Evolutionary conservation across 139 green algal species (phyloP).

Genomic region (Mychonastes homosphaera): DNA sequence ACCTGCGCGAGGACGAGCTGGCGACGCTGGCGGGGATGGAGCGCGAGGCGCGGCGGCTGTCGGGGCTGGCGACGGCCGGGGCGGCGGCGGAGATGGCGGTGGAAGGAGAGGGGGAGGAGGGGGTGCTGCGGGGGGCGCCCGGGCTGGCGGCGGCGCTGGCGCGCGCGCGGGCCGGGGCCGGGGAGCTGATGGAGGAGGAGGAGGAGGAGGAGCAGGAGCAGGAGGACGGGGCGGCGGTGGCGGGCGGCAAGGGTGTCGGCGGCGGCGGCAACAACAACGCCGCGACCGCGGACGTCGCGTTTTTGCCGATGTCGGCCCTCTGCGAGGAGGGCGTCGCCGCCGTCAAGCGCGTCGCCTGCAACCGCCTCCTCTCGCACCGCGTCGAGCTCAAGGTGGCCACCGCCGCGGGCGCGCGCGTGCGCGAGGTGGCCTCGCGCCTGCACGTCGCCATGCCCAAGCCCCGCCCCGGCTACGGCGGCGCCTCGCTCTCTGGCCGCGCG

Average conservation of each 20-base stretch:
- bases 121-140: slow-evolving; percentile 48
- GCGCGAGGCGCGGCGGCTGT: background rate
- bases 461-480: slow-evolving; percentile 8
- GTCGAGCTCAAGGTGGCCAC: slow-evolving; percentile 90
- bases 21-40: slow-evolving; percentile 47
- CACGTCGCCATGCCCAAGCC: slow-evolving; percentile 82
- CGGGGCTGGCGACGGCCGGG: background rate
- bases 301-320: slow-evolving; percentile 85
- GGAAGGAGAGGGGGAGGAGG: slow-evolving; percentile 39
- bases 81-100: slow-evolving; percentile 32
- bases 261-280: too few species aligned
- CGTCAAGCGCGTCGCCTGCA: slow-evolving; percentile 85
- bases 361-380: slow-evolving; percentile 79
- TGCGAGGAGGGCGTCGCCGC: slow-evolving; percentile 80
- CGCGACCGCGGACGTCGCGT: slow-evolving; percentile 30
- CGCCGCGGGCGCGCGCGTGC: slow-evolving; percentile 76
- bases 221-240: slow-evolving; percentile 37
- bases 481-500: too few species aligned
- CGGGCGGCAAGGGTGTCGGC: background rate
- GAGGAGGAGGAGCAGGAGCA: slow-evolving; percentile 45
- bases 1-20: slow-evolving; percentile 34
- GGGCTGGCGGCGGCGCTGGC: background rate
- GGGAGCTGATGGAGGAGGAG: slow-evolving; percentile 25
- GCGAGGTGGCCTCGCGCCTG: slow-evolving; percentile 82
- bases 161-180: slow-evolving; percentile 19